Evolutionary conservation across 2,329 filamentous ascomycete species (phyloP), one percentile per base, ranked within the genome.

Genomic region (Acephala macrosclerotiorum): DNA sequence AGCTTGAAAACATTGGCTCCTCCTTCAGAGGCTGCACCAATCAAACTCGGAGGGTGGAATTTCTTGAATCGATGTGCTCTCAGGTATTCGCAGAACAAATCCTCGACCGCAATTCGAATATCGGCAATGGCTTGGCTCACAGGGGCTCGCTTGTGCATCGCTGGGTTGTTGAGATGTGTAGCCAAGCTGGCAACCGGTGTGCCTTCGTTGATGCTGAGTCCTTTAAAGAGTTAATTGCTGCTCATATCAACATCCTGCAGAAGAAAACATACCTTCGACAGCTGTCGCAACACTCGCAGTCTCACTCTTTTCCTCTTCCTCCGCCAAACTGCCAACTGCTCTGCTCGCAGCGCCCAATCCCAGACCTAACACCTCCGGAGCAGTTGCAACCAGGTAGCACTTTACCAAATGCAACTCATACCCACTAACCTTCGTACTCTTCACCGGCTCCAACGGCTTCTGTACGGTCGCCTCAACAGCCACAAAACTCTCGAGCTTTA

Each of bases 1-100:
- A 98, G 84, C 73, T 90, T 86, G 79, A 99, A 98, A 47, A 98
- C 95, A 77, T 95, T 96, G 72, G 89, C 89, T 70, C 96, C 96
- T 74, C 96, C 95, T 81, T 99, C 96, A 3, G 93, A 96, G 4
- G 96, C 92, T 16, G 95, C 91, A 58, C 91, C 94, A 63, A 97
- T 92, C 51, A 99, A 84, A 78, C 94, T 95, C 11, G 96, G 94
- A 1, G 94, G 92, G 78, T 97, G 93, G 75, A 97, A 94, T 78
- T 92, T 88, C 70, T 90, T 89, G 78, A 97, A 97, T 61, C 89
- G 87, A 66, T 87, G 87, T 70, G 86, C 84, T 67, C 90, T 85
- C 71, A 97, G 89, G 78, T 94, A 98, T 72, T 94, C 89, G 65
- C 85, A 83, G 79, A 96, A 96, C 14, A 96, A 83, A 63, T 78